These are phyloP conservation scores for Aspergillus tanneri DNA, from an alignment of 2,329 filamentous ascomycete species.

Conservation along the genomic window DNA sequence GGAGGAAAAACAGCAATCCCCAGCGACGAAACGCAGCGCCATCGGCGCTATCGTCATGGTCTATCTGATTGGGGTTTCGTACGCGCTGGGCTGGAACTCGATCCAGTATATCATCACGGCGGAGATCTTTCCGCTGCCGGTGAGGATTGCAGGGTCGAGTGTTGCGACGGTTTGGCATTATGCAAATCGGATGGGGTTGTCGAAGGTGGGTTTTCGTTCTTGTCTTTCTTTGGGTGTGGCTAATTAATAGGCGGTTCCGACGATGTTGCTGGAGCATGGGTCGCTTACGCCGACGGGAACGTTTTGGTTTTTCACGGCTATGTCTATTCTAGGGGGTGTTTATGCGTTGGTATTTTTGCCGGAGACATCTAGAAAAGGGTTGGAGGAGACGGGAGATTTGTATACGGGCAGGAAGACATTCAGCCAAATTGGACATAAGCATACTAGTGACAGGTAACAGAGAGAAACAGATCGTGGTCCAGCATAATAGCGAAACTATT, in stretches of 20 bases:
- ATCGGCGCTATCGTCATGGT: constrained; percentile 45
- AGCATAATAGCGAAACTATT: no score
- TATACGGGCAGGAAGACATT: no score
- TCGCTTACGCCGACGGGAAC: constrained; percentile 59
- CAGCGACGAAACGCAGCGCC: constrained; percentile 10
- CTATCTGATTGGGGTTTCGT: constrained; percentile 46
- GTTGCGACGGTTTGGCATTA: constrained; percentile 49
- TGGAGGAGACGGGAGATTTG: neutral
- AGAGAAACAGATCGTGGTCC: no score
- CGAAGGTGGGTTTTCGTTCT: constrained; percentile 46
- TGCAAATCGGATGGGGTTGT: constrained; percentile 35
- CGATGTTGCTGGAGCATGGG: constrained; percentile 24
- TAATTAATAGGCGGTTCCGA: constrained; percentile 14
- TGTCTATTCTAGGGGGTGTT: constrained; percentile 64
- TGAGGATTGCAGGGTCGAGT: constrained; percentile 44
- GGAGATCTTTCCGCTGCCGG: constrained; percentile 47
- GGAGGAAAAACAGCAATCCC: neutral
- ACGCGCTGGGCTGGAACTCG: constrained; percentile 51
- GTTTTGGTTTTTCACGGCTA: constrained; percentile 70
- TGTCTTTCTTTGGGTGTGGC: constrained; percentile 39
- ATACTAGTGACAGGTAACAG: no score
- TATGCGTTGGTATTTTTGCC: constrained; percentile 72
- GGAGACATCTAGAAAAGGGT: constrained; percentile 61
- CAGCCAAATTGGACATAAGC: no score
- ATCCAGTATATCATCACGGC: constrained; percentile 49